Conservation (phyloP, 140 eudicot genomes). For the Stevia rebaudiana region DNA sequence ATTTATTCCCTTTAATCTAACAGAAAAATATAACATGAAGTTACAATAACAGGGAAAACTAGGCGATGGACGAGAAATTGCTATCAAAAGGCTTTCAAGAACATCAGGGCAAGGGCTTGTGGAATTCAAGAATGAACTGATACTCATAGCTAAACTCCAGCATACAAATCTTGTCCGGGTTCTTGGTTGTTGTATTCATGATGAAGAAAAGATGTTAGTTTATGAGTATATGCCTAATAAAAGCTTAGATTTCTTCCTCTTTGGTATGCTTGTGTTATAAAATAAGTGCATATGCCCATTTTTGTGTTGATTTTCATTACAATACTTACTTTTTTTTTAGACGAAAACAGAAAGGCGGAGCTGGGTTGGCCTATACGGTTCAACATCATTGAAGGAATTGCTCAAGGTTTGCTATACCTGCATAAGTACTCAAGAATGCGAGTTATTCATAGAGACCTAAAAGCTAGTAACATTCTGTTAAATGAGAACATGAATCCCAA, state of each 20-base stretch:
- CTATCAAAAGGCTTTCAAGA: constrained; percentile 42
- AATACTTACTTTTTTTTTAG: background rate
- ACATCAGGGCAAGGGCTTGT: constrained; percentile 51
- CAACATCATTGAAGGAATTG: constrained; percentile 24
- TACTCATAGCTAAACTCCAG: constrained; percentile 43
- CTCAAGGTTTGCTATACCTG: constrained; percentile 16
- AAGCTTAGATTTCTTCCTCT: constrained; percentile 40
- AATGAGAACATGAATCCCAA: constrained; percentile 53
- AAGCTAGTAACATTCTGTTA: constrained; percentile 21
- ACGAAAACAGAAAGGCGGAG: constrained; percentile 20
- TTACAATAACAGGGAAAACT: constrained; percentile 34
- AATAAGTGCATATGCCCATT: background rate
- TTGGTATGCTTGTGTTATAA: constrained; percentile 25
- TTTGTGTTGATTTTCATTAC: background rate
- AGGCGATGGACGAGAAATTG: constrained; percentile 40
- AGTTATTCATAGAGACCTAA: constrained; percentile 8
- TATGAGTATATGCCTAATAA: constrained; percentile 48
- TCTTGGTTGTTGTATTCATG: constrained; percentile 40
- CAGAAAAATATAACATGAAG: background rate
- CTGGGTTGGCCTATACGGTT: constrained; percentile 39
- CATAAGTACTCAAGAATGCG: constrained; percentile 18
- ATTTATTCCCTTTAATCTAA: background rate
- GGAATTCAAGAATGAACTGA: constrained; percentile 50
- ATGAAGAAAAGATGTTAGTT: constrained; percentile 37
- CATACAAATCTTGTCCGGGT: constrained; percentile 47